Conservation (phyloP, 163 green algal species). For the Trebouxiophyceae sp. region DNA sequence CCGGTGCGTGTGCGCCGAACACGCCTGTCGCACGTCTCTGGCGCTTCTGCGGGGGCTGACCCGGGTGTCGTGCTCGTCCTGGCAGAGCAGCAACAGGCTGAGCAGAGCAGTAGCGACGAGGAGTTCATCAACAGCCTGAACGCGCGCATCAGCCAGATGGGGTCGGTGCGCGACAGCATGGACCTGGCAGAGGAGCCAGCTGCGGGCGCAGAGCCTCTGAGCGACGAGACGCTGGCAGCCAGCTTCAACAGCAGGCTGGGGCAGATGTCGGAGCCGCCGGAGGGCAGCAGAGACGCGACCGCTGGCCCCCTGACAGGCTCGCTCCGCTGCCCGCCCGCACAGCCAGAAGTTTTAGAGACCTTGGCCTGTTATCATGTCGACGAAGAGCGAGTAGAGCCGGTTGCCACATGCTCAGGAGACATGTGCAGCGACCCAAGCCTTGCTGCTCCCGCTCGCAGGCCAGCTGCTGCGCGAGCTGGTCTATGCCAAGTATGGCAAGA, state of each 20-base stretch:
- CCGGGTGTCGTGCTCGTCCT: no score
- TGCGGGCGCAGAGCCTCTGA: not conserved
- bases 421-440: no score
- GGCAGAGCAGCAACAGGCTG: not conserved
- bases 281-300: no score
- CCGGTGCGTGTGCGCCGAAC: no score
- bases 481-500: slow-evolving; percentile 46
- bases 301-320: no score
- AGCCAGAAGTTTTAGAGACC: no score
- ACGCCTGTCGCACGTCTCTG: no score
- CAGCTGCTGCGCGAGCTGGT: slow-evolving; percentile 19
- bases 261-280: not conserved
- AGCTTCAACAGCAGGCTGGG: slow-evolving; percentile 2
- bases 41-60: no score
- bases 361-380: no score
- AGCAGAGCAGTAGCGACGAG: slow-evolving; percentile 6
- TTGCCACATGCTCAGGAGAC: no score
- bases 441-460: slow-evolving; percentile 18
- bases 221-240: slow-evolving; percentile 15
- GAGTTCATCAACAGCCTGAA: slow-evolving; percentile 8
- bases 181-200: not conserved
- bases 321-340: no score
- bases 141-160: not conserved
- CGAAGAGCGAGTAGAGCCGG: no score
- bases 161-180: not conserved